Conservation (phyloP, 768 basidiomycete genomes). For the Rhizopogon vesiculosus region DNA sequence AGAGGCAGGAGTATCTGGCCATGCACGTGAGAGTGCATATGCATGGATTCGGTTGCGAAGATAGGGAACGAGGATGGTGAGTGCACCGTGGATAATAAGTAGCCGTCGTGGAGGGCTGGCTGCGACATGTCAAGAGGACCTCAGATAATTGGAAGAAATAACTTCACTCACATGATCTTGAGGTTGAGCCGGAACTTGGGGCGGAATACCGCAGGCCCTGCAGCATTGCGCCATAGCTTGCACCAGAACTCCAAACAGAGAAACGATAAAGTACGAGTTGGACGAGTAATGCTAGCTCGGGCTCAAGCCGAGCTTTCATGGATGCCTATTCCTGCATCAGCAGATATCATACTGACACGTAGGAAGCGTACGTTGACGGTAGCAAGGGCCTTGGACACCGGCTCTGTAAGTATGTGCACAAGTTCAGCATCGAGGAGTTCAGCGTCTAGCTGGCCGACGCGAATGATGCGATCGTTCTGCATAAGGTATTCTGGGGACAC, state of each 20-base stretch:
- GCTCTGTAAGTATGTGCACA: slow-evolving; percentile 74
- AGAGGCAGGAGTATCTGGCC: slow-evolving; percentile 87
- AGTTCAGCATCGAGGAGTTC: slow-evolving; percentile 89
- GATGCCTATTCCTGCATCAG: slow-evolving; percentile 41
- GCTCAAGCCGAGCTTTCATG: slow-evolving; percentile 60
- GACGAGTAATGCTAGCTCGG: slow-evolving; percentile 68
- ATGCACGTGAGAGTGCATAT: slow-evolving; percentile 76
- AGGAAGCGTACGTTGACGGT: slow-evolving; percentile 54
- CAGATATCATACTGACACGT: background rate
- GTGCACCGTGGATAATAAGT: slow-evolving; percentile 60
- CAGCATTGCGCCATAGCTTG: slow-evolving; percentile 79
- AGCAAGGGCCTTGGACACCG: slow-evolving; percentile 68
- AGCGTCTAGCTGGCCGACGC: slow-evolving; percentile 90
- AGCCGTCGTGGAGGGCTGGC: slow-evolving; percentile 60
- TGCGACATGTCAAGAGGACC: slow-evolving; percentile 33
- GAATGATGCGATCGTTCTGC: slow-evolving; percentile 45
- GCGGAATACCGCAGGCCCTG: slow-evolving; percentile 69
- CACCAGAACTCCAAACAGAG: slow-evolving; percentile 75
- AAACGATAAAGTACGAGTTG: slow-evolving; percentile 74
- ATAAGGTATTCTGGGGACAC: slow-evolving; percentile 20
- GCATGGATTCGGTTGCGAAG: slow-evolving; percentile 67
- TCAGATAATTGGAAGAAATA: background rate
- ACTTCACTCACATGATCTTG: slow-evolving; percentile 16
- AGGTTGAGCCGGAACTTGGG: slow-evolving; percentile 1
- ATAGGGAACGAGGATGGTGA: slow-evolving; percentile 79